Conservation (phyloP, 306 rosid species). For the Betula pendula region DNA sequence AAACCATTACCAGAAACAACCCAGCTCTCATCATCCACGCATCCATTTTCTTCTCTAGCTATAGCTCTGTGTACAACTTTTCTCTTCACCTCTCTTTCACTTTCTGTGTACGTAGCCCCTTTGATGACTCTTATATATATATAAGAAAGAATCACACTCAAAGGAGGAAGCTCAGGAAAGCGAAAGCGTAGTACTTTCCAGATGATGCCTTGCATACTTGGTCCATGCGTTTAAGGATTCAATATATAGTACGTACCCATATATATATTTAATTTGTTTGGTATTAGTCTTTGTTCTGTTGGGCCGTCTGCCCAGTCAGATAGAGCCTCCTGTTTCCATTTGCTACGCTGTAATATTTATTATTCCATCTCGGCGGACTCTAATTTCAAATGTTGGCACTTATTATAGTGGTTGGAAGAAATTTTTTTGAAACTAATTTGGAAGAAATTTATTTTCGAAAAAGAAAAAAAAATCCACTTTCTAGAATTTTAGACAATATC, state of each 20-base stretch:
- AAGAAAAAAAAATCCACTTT: too few relatives aligned
- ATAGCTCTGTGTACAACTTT: not conserved
- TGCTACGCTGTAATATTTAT: not conserved
- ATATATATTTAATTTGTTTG: too few relatives aligned
- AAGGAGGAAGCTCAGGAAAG: not conserved
- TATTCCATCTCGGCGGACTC: not conserved
- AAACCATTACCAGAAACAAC: slow-evolving; percentile 24
- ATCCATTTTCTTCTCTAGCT: slow-evolving; percentile 35
- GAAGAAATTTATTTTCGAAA: too few relatives aligned
- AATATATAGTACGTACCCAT: too few relatives aligned
- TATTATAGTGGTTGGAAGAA: too few relatives aligned
- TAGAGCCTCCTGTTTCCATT: not conserved
- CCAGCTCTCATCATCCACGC: slow-evolving; percentile 6
- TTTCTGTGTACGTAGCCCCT: not conserved
- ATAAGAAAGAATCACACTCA: not conserved
- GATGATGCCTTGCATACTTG: slow-evolving; percentile 8
- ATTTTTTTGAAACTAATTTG: too few relatives aligned
- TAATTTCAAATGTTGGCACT: too few relatives aligned
- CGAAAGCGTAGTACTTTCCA: not conserved
- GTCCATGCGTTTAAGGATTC: slow-evolving; percentile 17
- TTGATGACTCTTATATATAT: too few relatives aligned
- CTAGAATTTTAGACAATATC: too few relatives aligned
- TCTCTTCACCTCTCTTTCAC: not conserved
- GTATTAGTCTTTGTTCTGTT: slow-evolving; percentile 17
- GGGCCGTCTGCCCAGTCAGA: not conserved